phyloP scores from a whole-genome alignment of 2,329 filamentous ascomycete genomes.

The Seiridium unicorne region DNA sequence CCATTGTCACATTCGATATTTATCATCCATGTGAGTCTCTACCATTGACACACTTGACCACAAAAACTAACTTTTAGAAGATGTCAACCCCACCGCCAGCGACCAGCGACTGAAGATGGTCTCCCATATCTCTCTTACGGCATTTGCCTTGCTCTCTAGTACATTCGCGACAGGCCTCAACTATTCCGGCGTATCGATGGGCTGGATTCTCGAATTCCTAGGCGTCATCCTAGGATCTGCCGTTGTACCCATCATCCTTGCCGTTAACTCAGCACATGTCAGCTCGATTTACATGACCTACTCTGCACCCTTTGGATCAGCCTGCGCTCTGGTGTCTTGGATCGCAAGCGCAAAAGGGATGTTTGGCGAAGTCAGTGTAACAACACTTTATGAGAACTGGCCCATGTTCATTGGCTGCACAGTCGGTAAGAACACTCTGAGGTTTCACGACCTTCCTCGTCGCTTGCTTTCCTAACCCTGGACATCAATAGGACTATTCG shows the following conservation, averaged over 20 bases:
- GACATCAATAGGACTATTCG: slow-evolving; percentile 3
- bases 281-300: slow-evolving; percentile 8
- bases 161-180: slow-evolving; percentile 59
- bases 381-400: slow-evolving; percentile 39
- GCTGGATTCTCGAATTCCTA: slow-evolving; percentile 70
- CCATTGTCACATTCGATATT: slow-evolving; percentile 69
- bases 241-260: slow-evolving; percentile 62
- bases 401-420: slow-evolving; percentile 13
- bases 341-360: slow-evolving; percentile 63
- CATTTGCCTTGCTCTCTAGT: slow-evolving; percentile 62
- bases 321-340: slow-evolving; percentile 64
- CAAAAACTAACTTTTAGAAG: slow-evolving; percentile 21
- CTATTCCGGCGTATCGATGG: slow-evolving; percentile 61
- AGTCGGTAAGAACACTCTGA: neutral
- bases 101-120: slow-evolving; percentile 65
- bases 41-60: neutral
- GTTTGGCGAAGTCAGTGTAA: slow-evolving; percentile 58
- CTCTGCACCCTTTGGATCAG: slow-evolving; percentile 52
- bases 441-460: neutral
- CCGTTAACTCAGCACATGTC: slow-evolving; percentile 36
- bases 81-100: slow-evolving; percentile 63
- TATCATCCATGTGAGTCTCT: slow-evolving; percentile 53
- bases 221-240: slow-evolving; percentile 68
- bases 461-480: neutral
- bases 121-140: slow-evolving; percentile 59